Percentiles rank a stretch among this genome's conserved stretches.
Evolutionary conservation across 1,139 yeast genomes (phyloP).

Genomic region (Blastobotrys malaysiensis): DNA sequence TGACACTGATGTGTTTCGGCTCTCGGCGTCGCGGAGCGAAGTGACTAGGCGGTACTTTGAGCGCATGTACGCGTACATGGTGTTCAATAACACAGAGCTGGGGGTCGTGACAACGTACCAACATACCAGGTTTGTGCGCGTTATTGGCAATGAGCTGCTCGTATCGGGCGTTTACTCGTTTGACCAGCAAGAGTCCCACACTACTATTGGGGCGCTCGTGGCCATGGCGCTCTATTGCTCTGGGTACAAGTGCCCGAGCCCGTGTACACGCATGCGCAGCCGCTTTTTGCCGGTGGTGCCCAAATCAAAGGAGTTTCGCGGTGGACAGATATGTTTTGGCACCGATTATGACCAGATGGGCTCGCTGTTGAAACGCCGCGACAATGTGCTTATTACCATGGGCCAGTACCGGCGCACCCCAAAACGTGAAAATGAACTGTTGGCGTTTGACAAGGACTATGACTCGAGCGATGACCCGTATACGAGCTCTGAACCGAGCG

Average conservation of each 20-base stretch:
- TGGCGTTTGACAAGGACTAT: not conserved
- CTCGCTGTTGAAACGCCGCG: slow-evolving; percentile 1
- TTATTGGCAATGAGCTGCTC: slow-evolving; percentile 2
- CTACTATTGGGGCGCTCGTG: slow-evolving; percentile 11
- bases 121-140: slow-evolving; percentile 8
- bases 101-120: slow-evolving; percentile 10
- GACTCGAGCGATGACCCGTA: not conserved
- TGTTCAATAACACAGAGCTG: slow-evolving; percentile 10
- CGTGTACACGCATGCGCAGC: slow-evolving; percentile 1
- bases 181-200: slow-evolving; percentile 10
- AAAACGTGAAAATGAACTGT: not conserved
- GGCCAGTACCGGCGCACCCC: not conserved
- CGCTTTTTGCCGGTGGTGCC: slow-evolving; percentile 2
- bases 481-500: not conserved
- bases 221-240: slow-evolving; percentile 9
- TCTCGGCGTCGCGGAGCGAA: not conserved
- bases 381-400: not conserved
- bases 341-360: not conserved
- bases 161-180: slow-evolving; percentile 9
- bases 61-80: slow-evolving; percentile 11
- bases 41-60: slow-evolving; percentile 5
- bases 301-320: slow-evolving; percentile 4
- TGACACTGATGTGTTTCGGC: not conserved
- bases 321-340: not conserved
- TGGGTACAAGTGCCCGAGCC: slow-evolving; percentile 4